Evolutionary conservation across 1,284 basidiomycete species (phyloP).

Genomic region (Heterobasidion parviporum): DNA sequence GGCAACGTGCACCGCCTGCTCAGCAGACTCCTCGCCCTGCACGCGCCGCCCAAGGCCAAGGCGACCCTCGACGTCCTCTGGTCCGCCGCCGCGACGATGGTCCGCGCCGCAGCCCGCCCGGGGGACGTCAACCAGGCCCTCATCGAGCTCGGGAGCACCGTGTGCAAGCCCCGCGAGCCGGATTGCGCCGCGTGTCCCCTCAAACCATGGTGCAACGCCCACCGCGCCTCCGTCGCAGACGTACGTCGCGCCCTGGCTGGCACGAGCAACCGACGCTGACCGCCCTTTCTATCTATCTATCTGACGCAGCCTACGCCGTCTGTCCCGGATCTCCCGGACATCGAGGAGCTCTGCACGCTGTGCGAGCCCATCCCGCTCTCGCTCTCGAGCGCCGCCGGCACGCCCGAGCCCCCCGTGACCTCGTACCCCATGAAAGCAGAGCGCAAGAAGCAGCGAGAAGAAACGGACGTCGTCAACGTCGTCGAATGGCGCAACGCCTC

Average conservation of each 20-base stretch:
- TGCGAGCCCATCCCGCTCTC: constrained; percentile 61
- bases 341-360: constrained; percentile 68
- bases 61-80: constrained; percentile 76
- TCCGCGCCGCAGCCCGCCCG: constrained; percentile 44
- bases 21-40: constrained; percentile 73
- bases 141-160: constrained; percentile 83
- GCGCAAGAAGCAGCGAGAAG: constrained; percentile 79
- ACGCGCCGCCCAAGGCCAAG: constrained; percentile 77
- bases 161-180: constrained; percentile 82
- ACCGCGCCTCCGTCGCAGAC: constrained; percentile 21
- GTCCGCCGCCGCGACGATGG: constrained; percentile 66
- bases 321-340: constrained; percentile 34
- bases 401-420: constrained; percentile 36
- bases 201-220: constrained; percentile 58
- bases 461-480: constrained; percentile 80
- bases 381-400: constrained; percentile 9
- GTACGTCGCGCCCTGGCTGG: constrained; percentile 2
- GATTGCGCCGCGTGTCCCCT: constrained; percentile 70
- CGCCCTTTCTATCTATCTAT: not conserved
- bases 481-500: constrained; percentile 61
- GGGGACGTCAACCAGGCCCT: constrained; percentile 87
- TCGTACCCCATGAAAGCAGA: constrained; percentile 84
- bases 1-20: constrained; percentile 86
- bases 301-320: not conserved
- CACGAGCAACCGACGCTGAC: not conserved